These are phyloP conservation scores for Fraxinus americana DNA, from an alignment of 257 asterid species.

Conservation along the genomic window DNA sequence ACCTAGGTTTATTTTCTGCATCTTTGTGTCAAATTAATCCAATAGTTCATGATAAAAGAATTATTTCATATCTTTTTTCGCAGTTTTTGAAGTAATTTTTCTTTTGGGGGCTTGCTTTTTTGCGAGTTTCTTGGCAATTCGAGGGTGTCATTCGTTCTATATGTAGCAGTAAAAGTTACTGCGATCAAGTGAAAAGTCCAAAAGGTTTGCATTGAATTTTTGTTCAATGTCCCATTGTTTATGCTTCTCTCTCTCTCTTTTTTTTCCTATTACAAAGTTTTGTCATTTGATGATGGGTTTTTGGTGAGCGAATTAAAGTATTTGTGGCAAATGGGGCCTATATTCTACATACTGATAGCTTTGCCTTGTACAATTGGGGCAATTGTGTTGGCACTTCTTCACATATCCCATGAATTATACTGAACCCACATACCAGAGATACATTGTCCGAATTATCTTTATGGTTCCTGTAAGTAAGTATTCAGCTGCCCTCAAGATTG, in stretches of 20 bases:
- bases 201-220: constrained; percentile 29
- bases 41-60: constrained; percentile 18
- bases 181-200: not conserved
- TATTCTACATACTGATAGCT: constrained; percentile 76
- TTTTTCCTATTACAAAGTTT: not conserved
- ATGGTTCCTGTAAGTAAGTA: constrained; percentile 99
- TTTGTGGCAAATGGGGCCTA: constrained; percentile 68
- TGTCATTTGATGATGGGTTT: constrained; percentile 22
- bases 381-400: constrained; percentile 65
- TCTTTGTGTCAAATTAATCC: constrained; percentile 21
- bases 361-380: constrained; percentile 92
- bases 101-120: constrained; percentile 34
- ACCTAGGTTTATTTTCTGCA: constrained; percentile 5
- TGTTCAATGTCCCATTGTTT: not conserved
- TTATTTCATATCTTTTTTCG: constrained; percentile 15
- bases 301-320: constrained; percentile 20
- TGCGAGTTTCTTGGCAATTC: constrained; percentile 10
- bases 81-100: constrained; percentile 25
- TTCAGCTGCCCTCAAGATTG: not conserved
- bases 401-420: constrained; percentile 92
- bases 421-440: constrained; percentile 92
- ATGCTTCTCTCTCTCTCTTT: not conserved
- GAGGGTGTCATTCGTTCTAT: not conserved
- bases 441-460: constrained; percentile 92
- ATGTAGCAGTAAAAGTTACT: not conserved